These are phyloP conservation scores for Suillus weaverae DNA, from an alignment of 768 basidiomycete species.

Conservation along the genomic window DNA sequence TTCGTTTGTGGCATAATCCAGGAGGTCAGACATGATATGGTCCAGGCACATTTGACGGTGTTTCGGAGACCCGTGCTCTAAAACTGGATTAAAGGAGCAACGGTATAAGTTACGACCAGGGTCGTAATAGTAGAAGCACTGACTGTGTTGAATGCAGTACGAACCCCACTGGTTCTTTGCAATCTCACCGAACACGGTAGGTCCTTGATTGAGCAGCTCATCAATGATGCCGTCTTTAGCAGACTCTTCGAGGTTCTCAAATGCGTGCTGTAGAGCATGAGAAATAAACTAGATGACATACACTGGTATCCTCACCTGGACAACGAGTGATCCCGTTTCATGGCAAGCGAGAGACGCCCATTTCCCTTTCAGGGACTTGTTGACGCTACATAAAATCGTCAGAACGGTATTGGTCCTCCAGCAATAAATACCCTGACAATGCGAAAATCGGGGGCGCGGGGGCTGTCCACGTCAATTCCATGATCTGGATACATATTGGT, in stretches of 20 bases:
- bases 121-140: constrained; percentile 27
- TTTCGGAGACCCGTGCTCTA: constrained; percentile 80
- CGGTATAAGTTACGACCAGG: constrained; percentile 7
- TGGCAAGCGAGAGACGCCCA: constrained; percentile 90
- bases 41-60: constrained; percentile 78
- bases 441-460: constrained; percentile 88
- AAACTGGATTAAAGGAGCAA: constrained; percentile 44
- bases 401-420: background rate
- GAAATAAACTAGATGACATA: constrained; percentile 1
- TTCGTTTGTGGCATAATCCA: constrained; percentile 78
- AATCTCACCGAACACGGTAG: constrained; percentile 68
- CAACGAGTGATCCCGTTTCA: constrained; percentile 86
- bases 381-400: constrained; percentile 54
- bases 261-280: constrained; percentile 59
- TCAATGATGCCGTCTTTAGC: constrained; percentile 86
- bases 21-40: constrained; percentile 71
- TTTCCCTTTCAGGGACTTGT: constrained; percentile 83
- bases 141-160: constrained; percentile 85
- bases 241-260: constrained; percentile 80
- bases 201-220: constrained; percentile 75
- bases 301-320: constrained; percentile 54
- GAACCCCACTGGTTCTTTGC: constrained; percentile 89
- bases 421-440: constrained; percentile 52
- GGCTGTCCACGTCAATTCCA: constrained; percentile 86
- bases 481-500: constrained; percentile 53